Conservation (phyloP, 805 yeast genomes). For the Wickerhamiella allomyrinae region DNA sequence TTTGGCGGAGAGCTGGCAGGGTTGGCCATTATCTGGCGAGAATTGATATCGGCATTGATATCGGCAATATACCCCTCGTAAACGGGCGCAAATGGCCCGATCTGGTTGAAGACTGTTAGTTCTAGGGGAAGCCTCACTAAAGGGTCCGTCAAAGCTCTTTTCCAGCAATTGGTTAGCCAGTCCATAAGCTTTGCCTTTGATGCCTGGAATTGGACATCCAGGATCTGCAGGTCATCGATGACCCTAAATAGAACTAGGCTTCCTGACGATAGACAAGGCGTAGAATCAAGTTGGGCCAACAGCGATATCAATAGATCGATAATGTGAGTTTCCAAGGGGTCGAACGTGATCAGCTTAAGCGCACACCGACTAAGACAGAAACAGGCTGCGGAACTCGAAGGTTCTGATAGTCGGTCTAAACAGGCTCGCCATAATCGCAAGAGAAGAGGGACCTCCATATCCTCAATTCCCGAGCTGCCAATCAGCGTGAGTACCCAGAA, state of each 20-base stretch:
- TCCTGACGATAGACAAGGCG: constrained; percentile 7
- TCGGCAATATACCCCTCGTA: neutral
- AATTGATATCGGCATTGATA: too few species aligned
- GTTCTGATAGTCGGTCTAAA: neutral
- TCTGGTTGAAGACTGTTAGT: neutral
- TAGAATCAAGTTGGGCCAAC: neutral
- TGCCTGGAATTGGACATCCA: constrained; percentile 6
- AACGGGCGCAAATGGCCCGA: neutral
- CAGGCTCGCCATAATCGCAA: constrained; percentile 4
- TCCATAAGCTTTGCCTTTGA: neutral
- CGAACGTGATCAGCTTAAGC: neutral
- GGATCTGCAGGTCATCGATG: neutral
- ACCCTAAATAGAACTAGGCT: constrained; percentile 4
- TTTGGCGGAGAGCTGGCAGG: too few species aligned
- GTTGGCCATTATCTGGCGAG: too few species aligned
- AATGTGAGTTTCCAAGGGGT: neutral
- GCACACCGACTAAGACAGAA: constrained; percentile 4
- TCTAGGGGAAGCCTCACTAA: neutral
- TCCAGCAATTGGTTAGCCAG: constrained; percentile 1
- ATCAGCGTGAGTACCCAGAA: constrained; percentile 1
- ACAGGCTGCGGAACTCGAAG: constrained; percentile 6
- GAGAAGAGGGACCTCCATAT: neutral
- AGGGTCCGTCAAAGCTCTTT: neutral
- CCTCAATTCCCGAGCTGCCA: neutral
- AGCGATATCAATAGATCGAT: neutral